Evolutionary conservation across 768 basidiomycete genomes (phyloP).

Genomic region (Exidia glandulosa): DNA sequence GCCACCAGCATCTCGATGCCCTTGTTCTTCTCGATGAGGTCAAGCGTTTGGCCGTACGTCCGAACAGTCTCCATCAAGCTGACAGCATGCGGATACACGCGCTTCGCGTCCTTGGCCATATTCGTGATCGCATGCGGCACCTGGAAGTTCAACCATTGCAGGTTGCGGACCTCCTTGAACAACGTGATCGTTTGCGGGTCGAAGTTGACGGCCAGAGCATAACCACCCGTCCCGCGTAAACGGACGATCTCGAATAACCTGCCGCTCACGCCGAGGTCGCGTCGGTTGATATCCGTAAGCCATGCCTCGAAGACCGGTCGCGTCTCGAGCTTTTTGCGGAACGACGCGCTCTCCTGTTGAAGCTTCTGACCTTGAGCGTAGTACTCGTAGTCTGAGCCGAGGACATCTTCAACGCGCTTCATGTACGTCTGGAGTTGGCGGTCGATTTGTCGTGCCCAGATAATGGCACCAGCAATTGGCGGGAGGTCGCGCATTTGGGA

Average conservation of each 20-base stretch:
- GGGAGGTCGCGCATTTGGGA: slow-evolving; percentile 97
- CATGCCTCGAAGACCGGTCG: slow-evolving; percentile 91
- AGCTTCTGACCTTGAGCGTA: slow-evolving; percentile 99
- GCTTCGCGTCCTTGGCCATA: slow-evolving; percentile 97
- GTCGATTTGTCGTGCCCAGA: slow-evolving; percentile 99
- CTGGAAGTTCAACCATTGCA: slow-evolving; percentile 92
- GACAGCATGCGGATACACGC: slow-evolving; percentile 97
- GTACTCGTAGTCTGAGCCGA: slow-evolving; percentile 96
- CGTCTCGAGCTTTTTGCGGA: slow-evolving; percentile 94
- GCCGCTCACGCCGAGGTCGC: slow-evolving; percentile 86
- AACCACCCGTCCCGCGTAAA: slow-evolving; percentile 54
- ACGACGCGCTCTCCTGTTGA: slow-evolving; percentile 80
- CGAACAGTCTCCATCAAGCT: slow-evolving; percentile 98
- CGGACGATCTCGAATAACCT: slow-evolving; percentile 86
- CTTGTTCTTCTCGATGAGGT: slow-evolving; percentile 80
- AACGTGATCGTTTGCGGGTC: slow-evolving; percentile 97
- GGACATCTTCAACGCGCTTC: slow-evolving; percentile 97
- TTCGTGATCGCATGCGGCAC: slow-evolving; percentile 92
- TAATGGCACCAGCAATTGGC: slow-evolving; percentile 95
- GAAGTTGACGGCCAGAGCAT: slow-evolving; percentile 91
- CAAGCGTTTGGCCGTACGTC: slow-evolving; percentile 92
- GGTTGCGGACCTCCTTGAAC: slow-evolving; percentile 95
- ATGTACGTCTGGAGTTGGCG: slow-evolving; percentile 92
- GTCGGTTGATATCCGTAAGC: slow-evolving; percentile 87
- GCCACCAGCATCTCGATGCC: slow-evolving; percentile 92